phyloP scores from a whole-genome alignment of 2,329 filamentous ascomycete genomes.

The Gaeumannomyces sp. region DNA sequence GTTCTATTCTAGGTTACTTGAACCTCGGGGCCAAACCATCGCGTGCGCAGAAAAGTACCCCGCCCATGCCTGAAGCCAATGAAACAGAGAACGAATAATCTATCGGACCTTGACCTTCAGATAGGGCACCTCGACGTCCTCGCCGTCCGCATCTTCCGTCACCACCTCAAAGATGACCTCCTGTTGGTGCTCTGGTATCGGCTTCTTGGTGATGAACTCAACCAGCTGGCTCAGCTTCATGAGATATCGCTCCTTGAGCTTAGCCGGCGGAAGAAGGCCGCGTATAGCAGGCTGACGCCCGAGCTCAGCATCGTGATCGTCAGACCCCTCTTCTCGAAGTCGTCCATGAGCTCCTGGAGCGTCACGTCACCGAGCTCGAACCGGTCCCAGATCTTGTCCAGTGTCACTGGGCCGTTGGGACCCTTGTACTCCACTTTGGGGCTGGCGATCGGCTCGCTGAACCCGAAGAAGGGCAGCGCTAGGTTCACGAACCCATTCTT shows the following conservation, averaged over 20 bases:
- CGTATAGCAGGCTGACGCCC: slow-evolving; percentile 92
- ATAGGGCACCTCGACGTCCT: slow-evolving; percentile 96
- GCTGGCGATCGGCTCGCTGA: slow-evolving; percentile 92
- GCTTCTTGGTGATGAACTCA: slow-evolving; percentile 85
- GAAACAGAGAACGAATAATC: background rate
- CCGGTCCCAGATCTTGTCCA: slow-evolving; percentile 97
- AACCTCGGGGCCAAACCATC: background rate
- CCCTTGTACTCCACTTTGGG: slow-evolving; percentile 88
- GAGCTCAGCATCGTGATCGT: slow-evolving; percentile 90
- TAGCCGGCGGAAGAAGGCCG: slow-evolving; percentile 76
- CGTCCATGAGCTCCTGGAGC: slow-evolving; percentile 72
- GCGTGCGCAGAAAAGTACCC: background rate
- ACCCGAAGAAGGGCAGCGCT: slow-evolving; percentile 94
- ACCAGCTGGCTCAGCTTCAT: slow-evolving; percentile 87
- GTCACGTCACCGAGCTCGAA: slow-evolving; percentile 88
- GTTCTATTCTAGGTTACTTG: background rate
- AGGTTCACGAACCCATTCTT: slow-evolving; percentile 99
- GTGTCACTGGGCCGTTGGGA: slow-evolving; percentile 62
- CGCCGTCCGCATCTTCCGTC: slow-evolving; percentile 77
- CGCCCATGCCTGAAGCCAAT: background rate
- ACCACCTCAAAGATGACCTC: slow-evolving; percentile 97
- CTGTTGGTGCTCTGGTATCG: slow-evolving; percentile 84
- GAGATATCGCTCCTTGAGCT: slow-evolving; percentile 73
- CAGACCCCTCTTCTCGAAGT: slow-evolving; percentile 76
- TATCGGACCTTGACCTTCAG: slow-evolving; percentile 72